Percentiles rank a stretch among this genome's conserved stretches.
These are phyloP conservation scores for Torulaspora indica DNA, from an alignment of 805 yeast species.

Conservation along the genomic window DNA sequence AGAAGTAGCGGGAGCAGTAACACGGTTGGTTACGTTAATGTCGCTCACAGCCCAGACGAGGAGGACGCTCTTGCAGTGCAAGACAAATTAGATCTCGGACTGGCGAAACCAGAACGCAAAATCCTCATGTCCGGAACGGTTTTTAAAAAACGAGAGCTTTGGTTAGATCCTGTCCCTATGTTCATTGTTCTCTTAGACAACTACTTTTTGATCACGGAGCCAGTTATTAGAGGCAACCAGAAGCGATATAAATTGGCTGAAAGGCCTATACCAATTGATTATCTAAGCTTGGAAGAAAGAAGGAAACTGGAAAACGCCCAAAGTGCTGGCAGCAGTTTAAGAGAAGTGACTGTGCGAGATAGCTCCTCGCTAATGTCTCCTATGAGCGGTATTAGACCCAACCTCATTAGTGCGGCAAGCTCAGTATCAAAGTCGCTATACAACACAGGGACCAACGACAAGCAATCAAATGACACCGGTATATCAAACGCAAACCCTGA, in stretches of 20 bases:
- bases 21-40: constrained; percentile 28
- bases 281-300: constrained; percentile 50
- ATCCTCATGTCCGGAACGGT: constrained; percentile 57
- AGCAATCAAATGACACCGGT: constrained; percentile 9
- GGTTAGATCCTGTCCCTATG: constrained; percentile 49
- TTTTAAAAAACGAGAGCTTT: constrained; percentile 57
- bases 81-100: constrained; percentile 41
- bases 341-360: constrained; percentile 10
- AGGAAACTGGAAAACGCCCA: constrained; percentile 13
- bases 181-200: constrained; percentile 65
- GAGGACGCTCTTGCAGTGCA: constrained; percentile 8
- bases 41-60: constrained; percentile 9
- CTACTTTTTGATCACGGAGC: constrained; percentile 60
- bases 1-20: constrained; percentile 22
- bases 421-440: constrained; percentile 19
- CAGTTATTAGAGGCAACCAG: constrained; percentile 39
- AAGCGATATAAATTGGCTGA: constrained; percentile 44
- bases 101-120: constrained; percentile 51
- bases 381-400: constrained; percentile 23
- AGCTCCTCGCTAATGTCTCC: constrained; percentile 17
- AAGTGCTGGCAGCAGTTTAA: constrained; percentile 7
- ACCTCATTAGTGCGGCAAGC: constrained; percentile 22
- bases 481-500: constrained; percentile 18
- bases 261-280: constrained; percentile 58
- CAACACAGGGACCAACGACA: constrained; percentile 6